Percentiles rank a stretch among this genome's conserved stretches.
Conservation (phyloP, 1,139 yeast species). For the Meyerozyma guilliermondii region DNA sequence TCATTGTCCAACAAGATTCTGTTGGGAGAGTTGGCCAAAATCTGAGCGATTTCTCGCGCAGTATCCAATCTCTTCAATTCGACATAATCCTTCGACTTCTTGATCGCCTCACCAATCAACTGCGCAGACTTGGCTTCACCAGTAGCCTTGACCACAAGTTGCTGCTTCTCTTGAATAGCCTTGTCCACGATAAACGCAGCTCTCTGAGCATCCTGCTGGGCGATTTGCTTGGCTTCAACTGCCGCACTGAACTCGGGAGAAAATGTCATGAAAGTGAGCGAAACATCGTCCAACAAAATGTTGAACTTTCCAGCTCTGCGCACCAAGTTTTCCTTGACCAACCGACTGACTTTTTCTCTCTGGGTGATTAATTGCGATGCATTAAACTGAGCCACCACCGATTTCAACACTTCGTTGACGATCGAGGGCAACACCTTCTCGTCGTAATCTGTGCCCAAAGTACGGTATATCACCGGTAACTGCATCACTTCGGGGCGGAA, state of each 20-base stretch:
- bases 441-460: constrained; percentile 91
- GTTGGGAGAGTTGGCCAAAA: constrained; percentile 84
- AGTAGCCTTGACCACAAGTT: constrained; percentile 90
- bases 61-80: constrained; percentile 96
- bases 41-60: constrained; percentile 90
- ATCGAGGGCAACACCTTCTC: constrained; percentile 95
- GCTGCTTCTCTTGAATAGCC: constrained; percentile 96
- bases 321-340: constrained; percentile 84
- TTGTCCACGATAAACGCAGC: constrained; percentile 96
- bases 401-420: constrained; percentile 92
- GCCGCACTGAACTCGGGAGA: constrained; percentile 97
- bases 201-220: constrained; percentile 98
- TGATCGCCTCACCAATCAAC: constrained; percentile 97
- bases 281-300: constrained; percentile 87
- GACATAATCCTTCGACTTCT: constrained; percentile 90
- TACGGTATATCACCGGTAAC: constrained; percentile 81
- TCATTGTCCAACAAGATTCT: constrained; percentile 87
- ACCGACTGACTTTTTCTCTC: constrained; percentile 90
- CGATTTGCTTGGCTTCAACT: constrained; percentile 97
- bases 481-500: constrained; percentile 80
- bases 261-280: constrained; percentile 92
- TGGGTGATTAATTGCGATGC: constrained; percentile 97
- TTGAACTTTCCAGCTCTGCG: constrained; percentile 91
- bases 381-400: constrained; percentile 97
- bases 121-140: constrained; percentile 99